Evolutionary conservation across 257 asterid species (phyloP), one percentile per base, ranked within the genome.

Genomic region (Solanum verrucosum): DNA sequence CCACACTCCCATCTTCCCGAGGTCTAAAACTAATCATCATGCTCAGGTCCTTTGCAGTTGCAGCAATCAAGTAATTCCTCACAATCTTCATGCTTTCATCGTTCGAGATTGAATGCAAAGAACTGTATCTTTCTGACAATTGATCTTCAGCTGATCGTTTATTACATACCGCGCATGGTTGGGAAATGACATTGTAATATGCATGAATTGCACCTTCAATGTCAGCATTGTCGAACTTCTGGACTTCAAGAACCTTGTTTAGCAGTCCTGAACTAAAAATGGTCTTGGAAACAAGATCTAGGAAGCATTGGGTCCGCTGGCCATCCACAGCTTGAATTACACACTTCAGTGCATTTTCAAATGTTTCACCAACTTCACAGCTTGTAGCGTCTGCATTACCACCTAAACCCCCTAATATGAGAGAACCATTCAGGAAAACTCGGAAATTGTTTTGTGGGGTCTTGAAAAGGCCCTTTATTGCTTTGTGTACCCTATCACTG

Each of bases 21-120:
- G 96, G 86, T 90, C 93, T 93, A 86, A 95, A 97, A 91, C 93
- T 94, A 85, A 97, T 90, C 96, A 97, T 97, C 97, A 97, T 90
- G 87, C 99, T 96, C 87, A 97, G 90, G 92, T 97, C 99, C 93
- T 97, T 96, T 81, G 98, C 98, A 70, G 99, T 96, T 82, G 99
- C 96, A 88, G 99, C 93, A 90, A 96, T 94, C 93, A 96, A 92
- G 91, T 92, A 97, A 88, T 94, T 93, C 92, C 96, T 94, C 90
- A 95, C 96, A 81, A 94, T 49, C 89, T 91, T 93, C 91, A 94
- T 88, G 87, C 95, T 94, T 88, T 96, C 93, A 12, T 94, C 95
- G 77, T 84, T 88, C 23, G 93, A 90, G 85, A 92, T 89, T 56
- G 98, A 93, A 91, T 97, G 99, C 86, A 96, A 84, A 21, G 91